Evolutionary conservation across 331 rosid species (phyloP), one percentile per base, ranked within the genome.

Genomic region (Acacia concinna): DNA sequence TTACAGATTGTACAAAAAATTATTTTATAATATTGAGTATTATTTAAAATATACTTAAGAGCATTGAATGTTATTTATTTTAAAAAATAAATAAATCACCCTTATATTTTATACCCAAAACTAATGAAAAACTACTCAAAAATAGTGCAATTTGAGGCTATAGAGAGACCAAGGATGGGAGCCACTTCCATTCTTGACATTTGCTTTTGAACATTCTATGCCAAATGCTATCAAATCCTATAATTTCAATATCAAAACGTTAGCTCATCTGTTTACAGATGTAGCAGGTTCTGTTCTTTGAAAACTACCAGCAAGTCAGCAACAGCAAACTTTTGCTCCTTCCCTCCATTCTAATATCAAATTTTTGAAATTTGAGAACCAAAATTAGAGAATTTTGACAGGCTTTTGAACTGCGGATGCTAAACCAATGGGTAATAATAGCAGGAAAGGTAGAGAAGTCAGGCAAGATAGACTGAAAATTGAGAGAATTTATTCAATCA

Each of bases 401-500:
- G 25, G 25, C 7, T 32, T 64, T 17, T 64, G 70, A 34, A 3
- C 43, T 37, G 13, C 15, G 27, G 14, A 18, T 32, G 32, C 15
- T 64, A 64, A 32, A 32, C 25, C 43, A 18, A 34, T 31, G 40
- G 27, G 3, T 17, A 64, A 32, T 9, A 18, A 34, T 9, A 18
- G 34, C 43, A 32, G 25, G 23, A 63, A 34, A 62, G 21, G 10
- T 13, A 62, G 17, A 62, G 23, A 62, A 37, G 3, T 62, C 4
- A 17, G 14, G 69, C 73, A 4, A 41, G 37, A 31, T 25, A 13
- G 57, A 41, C 56, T 14, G 57, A 43, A 68, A 13, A 43, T 69
- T 2, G 59, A 60, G 34, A 64, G 37, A 79, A 76, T 88, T 89
- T 81, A 89, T 89, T 89, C 78, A 86, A 81, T 41, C 79, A 79